Conservation (phyloP, 371 early-diverging fungal species). For the Zychaea mexicana region DNA sequence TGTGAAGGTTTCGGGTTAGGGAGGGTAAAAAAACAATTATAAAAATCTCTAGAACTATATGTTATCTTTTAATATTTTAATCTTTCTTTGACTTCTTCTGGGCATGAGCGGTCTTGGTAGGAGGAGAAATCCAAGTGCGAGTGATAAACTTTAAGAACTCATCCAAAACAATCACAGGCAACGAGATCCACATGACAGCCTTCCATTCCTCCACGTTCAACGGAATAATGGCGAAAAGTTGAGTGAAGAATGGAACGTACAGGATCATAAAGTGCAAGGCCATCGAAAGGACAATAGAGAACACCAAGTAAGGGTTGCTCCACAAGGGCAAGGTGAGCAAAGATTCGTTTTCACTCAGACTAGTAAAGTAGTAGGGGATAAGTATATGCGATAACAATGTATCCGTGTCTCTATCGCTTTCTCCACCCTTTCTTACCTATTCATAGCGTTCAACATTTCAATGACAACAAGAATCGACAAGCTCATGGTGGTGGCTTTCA, state of each 20-base stretch:
- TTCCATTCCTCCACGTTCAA: conserved; percentile 90
- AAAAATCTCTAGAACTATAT: neutral
- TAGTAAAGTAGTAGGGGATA: conserved; percentile 3
- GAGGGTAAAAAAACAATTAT: neutral
- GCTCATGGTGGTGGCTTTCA: conserved; percentile 94
- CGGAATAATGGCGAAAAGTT: conserved; percentile 85
- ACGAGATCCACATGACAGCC: conserved; percentile 85
- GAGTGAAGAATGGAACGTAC: conserved; percentile 84
- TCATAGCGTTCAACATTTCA: conserved; percentile 90
- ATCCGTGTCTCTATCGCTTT: neutral
- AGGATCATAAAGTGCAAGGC: conserved; percentile 92
- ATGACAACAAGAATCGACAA: conserved; percentile 94
- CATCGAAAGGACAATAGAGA: conserved; percentile 88
- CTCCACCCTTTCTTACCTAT: conserved; percentile 22
- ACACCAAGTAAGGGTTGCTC: conserved; percentile 87
- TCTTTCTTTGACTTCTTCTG: conserved; percentile 11
- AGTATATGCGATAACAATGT: neutral
- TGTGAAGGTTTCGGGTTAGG: neutral
- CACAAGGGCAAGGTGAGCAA: conserved; percentile 89
- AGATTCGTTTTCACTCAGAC: conserved; percentile 91
- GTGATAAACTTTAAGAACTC: conserved; percentile 88
- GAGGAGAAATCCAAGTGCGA: conserved; percentile 64
- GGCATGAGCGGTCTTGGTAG: conserved; percentile 21
- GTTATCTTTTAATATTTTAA: neutral
- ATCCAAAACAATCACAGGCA: conserved; percentile 92